Evolutionary conservation across 2,329 filamentous ascomycete genomes (phyloP).

Genomic region (Alternaria metachromatica): DNA sequence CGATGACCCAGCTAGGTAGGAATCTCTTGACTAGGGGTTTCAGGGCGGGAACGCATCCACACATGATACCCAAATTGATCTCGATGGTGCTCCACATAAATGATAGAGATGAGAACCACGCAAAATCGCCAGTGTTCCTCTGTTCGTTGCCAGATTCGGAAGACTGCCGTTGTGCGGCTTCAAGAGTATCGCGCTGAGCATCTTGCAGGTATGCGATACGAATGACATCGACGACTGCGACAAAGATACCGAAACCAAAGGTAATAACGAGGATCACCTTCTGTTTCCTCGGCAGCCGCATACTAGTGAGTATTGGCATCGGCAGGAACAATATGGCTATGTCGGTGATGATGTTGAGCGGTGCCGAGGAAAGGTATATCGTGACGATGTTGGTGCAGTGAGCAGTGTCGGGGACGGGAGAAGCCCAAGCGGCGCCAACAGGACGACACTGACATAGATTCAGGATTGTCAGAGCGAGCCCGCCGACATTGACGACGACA

Average conservation of each 20-base stretch:
- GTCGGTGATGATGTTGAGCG: constrained; percentile 91
- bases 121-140: constrained; percentile 59
- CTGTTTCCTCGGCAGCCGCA: constrained; percentile 83
- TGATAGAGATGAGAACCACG: constrained; percentile 78
- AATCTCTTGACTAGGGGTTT: constrained; percentile 80
- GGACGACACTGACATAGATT: constrained; percentile 88
- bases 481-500: constrained; percentile 77
- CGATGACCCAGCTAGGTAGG: constrained; percentile 63
- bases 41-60: constrained; percentile 88
- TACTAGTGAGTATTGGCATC: constrained; percentile 78
- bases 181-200: constrained; percentile 61
- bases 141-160: constrained; percentile 35
- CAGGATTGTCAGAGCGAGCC: constrained; percentile 79
- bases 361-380: constrained; percentile 75
- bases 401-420: constrained; percentile 54
- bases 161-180: constrained; percentile 44
- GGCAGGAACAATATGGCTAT: constrained; percentile 86
- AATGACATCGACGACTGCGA: constrained; percentile 85
- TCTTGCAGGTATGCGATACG: constrained; percentile 88
- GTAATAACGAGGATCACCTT: constrained; percentile 87
- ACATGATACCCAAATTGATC: constrained; percentile 88
- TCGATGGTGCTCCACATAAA: constrained; percentile 96
- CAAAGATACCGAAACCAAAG: constrained; percentile 86
- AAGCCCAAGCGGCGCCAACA: constrained; percentile 70
- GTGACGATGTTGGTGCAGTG: constrained; percentile 68